A percentile compares a stretch with the other conserved stretches of the same genome.
phyloP scores from a whole-genome alignment of 2,329 filamentous ascomycete species.

The Curvularia hawaiiensis region DNA sequence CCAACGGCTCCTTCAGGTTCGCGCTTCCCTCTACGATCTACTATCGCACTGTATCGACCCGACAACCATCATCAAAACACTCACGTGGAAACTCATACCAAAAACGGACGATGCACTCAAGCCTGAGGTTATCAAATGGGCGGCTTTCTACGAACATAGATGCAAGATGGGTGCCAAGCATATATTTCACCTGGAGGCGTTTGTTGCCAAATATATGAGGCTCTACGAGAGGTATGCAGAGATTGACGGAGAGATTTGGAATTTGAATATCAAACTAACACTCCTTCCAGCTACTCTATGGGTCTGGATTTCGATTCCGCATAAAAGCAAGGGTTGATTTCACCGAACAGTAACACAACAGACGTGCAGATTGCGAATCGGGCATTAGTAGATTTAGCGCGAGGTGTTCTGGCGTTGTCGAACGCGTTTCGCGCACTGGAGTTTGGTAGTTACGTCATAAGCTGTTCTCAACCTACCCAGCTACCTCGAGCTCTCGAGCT shows the following conservation, averaged over 20 bases:
- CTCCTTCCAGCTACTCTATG: constrained; percentile 63
- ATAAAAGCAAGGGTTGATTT: constrained; percentile 5
- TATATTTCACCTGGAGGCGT: constrained; percentile 97
- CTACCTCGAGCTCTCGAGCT: constrained; percentile 12
- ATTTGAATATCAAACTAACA: constrained; percentile 4
- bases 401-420: constrained; percentile 11
- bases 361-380: background rate
- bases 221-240: constrained; percentile 80
- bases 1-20: constrained; percentile 81
- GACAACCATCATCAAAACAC: constrained; percentile 89
- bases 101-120: constrained; percentile 89
- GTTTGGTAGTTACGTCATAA: constrained; percentile 18
- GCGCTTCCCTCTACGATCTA: constrained; percentile 94
- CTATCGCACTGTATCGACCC: constrained; percentile 96
- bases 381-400: background rate
- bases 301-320: constrained; percentile 62
- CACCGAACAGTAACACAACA: background rate
- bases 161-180: constrained; percentile 91
- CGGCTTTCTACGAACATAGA: constrained; percentile 95
- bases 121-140: constrained; percentile 92
- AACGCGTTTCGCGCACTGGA: constrained; percentile 12
- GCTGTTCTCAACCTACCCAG: constrained; percentile 10
- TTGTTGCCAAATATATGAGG: constrained; percentile 98
- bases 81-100: constrained; percentile 90
- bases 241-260: background rate